phyloP scores from a whole-genome alignment of 352 stramenopile species.

The Globisporangium barbulae region DNA sequence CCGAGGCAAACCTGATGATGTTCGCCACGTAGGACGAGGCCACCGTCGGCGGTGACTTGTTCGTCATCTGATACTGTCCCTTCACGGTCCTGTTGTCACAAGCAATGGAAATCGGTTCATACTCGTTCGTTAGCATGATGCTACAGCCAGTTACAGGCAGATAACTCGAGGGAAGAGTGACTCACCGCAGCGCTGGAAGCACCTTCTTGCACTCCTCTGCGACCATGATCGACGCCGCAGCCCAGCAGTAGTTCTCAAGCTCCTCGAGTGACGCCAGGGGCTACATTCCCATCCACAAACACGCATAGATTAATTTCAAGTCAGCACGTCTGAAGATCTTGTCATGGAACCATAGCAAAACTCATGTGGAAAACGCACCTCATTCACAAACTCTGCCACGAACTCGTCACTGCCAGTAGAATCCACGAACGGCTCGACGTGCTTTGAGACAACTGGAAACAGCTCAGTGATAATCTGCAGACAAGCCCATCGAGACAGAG shows the following conservation, averaged over 20 bases:
- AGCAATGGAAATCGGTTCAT: not conserved
- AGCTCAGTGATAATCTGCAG: slow-evolving; percentile 53
- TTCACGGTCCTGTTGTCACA: slow-evolving; percentile 64
- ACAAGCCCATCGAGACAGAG: not conserved
- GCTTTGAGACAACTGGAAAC: slow-evolving; percentile 27
- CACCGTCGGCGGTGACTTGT: slow-evolving; percentile 70
- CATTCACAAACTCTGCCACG: slow-evolving; percentile 43
- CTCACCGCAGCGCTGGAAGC: slow-evolving; percentile 73
- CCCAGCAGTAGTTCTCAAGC: slow-evolving; percentile 67
- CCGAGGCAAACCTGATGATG: slow-evolving; percentile 49
- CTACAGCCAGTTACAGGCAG: not conserved
- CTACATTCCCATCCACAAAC: slow-evolving; percentile 19
- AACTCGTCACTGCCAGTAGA: slow-evolving; percentile 37
- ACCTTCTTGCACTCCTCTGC: slow-evolving; percentile 86
- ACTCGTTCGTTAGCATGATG: not conserved
- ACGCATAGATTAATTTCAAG: not conserved
- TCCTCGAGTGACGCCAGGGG: slow-evolving; percentile 32
- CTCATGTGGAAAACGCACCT: slow-evolving; percentile 20
- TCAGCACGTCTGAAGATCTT: too few relatives aligned
- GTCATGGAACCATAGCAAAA: not conserved
- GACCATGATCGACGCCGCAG: slow-evolving; percentile 48
- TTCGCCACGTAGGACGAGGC: slow-evolving; percentile 74
- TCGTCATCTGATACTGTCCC: slow-evolving; percentile 89
- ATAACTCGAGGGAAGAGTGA: not conserved
- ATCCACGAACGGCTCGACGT: slow-evolving; percentile 44